phyloP scores from a whole-genome alignment of 495 filamentous ascomycete species.

The Neurospora discreta region DNA sequence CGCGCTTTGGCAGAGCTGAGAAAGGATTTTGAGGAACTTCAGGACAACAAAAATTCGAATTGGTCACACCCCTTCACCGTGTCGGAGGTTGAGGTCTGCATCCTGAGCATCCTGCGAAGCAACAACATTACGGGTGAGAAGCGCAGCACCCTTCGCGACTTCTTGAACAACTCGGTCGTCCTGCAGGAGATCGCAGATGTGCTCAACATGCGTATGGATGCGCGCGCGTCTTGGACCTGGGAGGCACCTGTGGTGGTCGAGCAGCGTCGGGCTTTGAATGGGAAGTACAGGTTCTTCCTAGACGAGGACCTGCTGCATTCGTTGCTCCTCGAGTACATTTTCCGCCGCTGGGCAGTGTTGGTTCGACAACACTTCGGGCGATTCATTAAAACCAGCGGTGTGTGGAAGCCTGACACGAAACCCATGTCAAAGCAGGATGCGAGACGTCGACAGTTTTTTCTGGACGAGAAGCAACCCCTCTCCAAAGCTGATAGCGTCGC shows the following conservation, averaged over 20 bases:
- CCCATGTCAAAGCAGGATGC: constrained; percentile 13
- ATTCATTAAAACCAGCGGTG: constrained; percentile 36
- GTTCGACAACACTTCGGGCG: constrained; percentile 16
- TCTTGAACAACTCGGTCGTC: constrained; percentile 44
- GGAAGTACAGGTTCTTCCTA: constrained; percentile 55
- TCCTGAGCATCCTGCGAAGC: constrained; percentile 41
- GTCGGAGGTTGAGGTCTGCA: constrained; percentile 15
- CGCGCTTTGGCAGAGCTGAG: background rate
- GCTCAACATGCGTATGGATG: constrained; percentile 54
- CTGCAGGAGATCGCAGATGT: constrained; percentile 55
- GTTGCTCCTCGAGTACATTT: constrained; percentile 54
- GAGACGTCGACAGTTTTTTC: constrained; percentile 13
- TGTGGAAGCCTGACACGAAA: constrained; percentile 21
- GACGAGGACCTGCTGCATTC: constrained; percentile 57
- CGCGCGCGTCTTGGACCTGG: constrained; percentile 50
- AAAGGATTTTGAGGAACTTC: background rate
- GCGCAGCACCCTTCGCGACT: constrained; percentile 43
- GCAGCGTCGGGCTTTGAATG: constrained; percentile 50
- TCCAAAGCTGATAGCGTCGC: background rate
- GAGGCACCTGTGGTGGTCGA: constrained; percentile 19
- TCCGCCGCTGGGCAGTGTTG: constrained; percentile 22
- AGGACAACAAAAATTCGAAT: constrained; percentile 6
- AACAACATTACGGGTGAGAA: constrained; percentile 55
- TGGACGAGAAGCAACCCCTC: background rate
- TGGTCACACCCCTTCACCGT: constrained; percentile 14